Base-by-base conservation (phyloP, 352 stramenopile genomes). In the Globisporangium nodosum region DNA sequence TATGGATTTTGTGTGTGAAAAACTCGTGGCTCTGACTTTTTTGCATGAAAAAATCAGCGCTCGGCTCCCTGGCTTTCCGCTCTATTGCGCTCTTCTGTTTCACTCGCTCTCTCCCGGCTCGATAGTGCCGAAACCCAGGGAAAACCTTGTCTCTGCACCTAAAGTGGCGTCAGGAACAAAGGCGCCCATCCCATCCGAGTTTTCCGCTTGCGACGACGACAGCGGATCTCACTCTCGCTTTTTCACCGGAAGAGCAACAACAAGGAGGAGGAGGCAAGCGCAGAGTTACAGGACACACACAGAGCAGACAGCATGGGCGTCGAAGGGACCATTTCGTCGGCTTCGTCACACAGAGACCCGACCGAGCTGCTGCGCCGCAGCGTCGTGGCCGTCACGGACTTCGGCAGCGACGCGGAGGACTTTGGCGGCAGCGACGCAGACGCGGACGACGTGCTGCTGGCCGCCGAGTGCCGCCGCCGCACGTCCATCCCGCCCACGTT, bases 401-500 rank as follows among this genome's bases (percentile, higher is more conserved):
- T 20, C 9, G 42, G 42, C 42, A 47, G 48, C 27, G 48, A 52
- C 48, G 30, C 16, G 27, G 42, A 47, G 16, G 42, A 45, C 43
- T 27, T 27, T 27, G 20, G 35, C 45, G 21, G 11, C 16, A 30
- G 40, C 47, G 64, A 68, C 16, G 30, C 69, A 12, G 53, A 57
- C 13, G 42, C 60, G 35, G 18, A 74, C 43, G 68, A 47, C n/a
- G 42, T 20, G 42, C 42, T 65, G 16, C 66, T 80, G 39, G 63
- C 54, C 1, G 56, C 56, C 8, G 68, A 65, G 24, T 43, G 70
- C n/a, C 69, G 76, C 0, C 77, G 80, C 1, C 80, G 80, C 37
- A 86, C 81, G 21, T 88, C 78, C 42, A 87, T 90, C 54, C 81
- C 81, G 37, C 71, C 76, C 53, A 80, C 73, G 7, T 88, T 87